Base-by-base conservation (phyloP, 495 filamentous ascomycete genomes). In the Penicilliopsis zonata region DNA sequence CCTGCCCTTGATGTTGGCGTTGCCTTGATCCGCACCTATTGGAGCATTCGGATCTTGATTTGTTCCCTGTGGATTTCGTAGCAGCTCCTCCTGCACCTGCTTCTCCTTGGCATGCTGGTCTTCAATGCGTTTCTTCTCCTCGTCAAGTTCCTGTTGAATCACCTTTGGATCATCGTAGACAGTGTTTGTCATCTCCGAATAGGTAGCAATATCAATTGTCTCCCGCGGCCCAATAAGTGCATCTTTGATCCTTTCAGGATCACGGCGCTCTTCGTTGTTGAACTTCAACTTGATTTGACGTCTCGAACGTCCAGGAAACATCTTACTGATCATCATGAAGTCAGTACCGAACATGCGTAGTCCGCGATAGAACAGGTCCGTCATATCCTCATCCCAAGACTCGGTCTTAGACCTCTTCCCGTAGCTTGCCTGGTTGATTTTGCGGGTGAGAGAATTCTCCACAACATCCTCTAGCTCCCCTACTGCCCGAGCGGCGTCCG, bases 231-330 rank as follows among this genome's bases (percentile, higher is more conserved):
- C 65, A 28, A 77, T 55, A 5, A 95, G 61, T 1, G 80, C 76
- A 4, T 66, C 66, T 25, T 76, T 78, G 42, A 98, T 72, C 28
- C 72, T 67, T 9, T 62, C 50, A 2, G 81, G 75, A 41, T 84
- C 65, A n/a, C 70, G 59, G n/a, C 74, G 66, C 57, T 96, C 92
- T 55, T 98, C 90, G 33, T 79, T 81, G 41, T 80, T 82, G 61
- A 92, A 98, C 53, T 96, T 98, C 28, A 80, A 55, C 59, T 95
- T 94, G 50, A 96, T 76, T 43, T 85, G 75, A 12, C 77, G 73
- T 30, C 90, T 67, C 15, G 65, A 81, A 13, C 80, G 70, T 18
- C 73, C 73, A 0, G 76, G 74, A 47, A 98, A 94, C 65, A 94
- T 65, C 37, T 72, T 76, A 43, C 74, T 72, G 44, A 98, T 92